phyloP scores from a whole-genome alignment of 441 rosid species.

The Biscutella laevigata region DNA sequence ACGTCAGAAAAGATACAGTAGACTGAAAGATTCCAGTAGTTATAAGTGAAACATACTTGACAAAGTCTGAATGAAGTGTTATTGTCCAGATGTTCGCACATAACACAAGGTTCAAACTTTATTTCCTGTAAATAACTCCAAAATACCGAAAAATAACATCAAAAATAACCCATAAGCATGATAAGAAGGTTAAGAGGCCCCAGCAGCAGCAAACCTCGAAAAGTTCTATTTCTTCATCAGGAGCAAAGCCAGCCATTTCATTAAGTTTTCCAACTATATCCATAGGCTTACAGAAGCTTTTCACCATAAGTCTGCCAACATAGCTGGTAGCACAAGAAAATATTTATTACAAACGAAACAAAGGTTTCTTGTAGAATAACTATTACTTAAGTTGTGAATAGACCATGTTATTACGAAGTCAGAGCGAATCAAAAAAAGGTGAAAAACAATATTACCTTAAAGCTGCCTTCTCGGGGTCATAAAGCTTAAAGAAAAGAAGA shows the following conservation, averaged over 20 bases:
- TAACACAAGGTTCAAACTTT: slow-evolving; percentile 54
- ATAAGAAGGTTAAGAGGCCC: neutral
- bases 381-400: neutral
- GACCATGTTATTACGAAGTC: slow-evolving; percentile 1
- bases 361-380: neutral
- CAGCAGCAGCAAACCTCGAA: slow-evolving; percentile 56
- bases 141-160: slow-evolving; percentile 1
- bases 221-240: slow-evolving; percentile 82
- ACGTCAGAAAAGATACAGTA: slow-evolving; percentile 12
- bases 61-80: slow-evolving; percentile 37
- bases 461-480: slow-evolving; percentile 51
- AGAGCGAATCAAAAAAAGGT: neutral
- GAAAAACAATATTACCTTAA: slow-evolving; percentile 38
- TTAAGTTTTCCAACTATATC: slow-evolving; percentile 53
- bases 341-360: slow-evolving; percentile 5
- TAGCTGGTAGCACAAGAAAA: slow-evolving; percentile 36
- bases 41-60: slow-evolving; percentile 36
- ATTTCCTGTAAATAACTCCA: slow-evolving; percentile 40
- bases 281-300: slow-evolving; percentile 45
- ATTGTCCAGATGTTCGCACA: slow-evolving; percentile 56
- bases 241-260: slow-evolving; percentile 81
- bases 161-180: neutral
- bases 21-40: slow-evolving; percentile 8
- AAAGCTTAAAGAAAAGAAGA: slow-evolving; percentile 64
- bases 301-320: slow-evolving; percentile 57